These are phyloP conservation scores for Stromatinia cepivora DNA, from an alignment of 2,329 filamentous ascomycete genomes.

Conservation along the genomic window DNA sequence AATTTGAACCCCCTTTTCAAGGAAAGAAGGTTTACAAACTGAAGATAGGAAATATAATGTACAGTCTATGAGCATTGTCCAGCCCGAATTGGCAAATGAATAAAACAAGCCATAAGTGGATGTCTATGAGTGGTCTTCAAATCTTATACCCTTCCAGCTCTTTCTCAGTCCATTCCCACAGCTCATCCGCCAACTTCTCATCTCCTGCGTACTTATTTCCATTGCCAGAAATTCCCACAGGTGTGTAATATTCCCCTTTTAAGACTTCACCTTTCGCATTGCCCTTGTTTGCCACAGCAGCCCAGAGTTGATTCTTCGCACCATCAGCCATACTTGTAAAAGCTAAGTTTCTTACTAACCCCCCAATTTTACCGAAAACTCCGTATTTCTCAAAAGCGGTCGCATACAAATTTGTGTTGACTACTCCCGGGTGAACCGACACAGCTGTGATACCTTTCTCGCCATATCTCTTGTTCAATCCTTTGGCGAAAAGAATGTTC, in stretches of 20 bases:
- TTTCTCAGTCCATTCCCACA: conserved; percentile 43
- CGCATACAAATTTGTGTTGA: conserved; percentile 28
- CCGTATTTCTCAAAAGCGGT: background rate
- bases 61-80: background rate
- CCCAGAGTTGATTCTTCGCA: conserved; percentile 48
- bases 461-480: conserved; percentile 45
- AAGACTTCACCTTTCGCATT: conserved; percentile 25
- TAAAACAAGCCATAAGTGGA: background rate
- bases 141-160: conserved; percentile 31
- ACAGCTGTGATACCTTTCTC: conserved; percentile 40
- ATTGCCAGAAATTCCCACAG: conserved; percentile 41
- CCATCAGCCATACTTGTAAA: conserved; percentile 35
- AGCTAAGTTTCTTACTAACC: background rate
- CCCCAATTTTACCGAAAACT: conserved; percentile 15
- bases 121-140: background rate
- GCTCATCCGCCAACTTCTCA: conserved; percentile 37
- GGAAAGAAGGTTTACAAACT: background rate
- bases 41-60: background rate
- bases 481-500: conserved; percentile 47
- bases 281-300: conserved; percentile 34
- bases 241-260: conserved; percentile 44
- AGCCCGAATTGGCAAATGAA: background rate
- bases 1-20: background rate
- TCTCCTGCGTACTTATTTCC: conserved; percentile 33
- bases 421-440: conserved; percentile 45